Base-by-base conservation (phyloP, 805 yeast genomes). In the Maudiozyma pseudohumilis region DNA sequence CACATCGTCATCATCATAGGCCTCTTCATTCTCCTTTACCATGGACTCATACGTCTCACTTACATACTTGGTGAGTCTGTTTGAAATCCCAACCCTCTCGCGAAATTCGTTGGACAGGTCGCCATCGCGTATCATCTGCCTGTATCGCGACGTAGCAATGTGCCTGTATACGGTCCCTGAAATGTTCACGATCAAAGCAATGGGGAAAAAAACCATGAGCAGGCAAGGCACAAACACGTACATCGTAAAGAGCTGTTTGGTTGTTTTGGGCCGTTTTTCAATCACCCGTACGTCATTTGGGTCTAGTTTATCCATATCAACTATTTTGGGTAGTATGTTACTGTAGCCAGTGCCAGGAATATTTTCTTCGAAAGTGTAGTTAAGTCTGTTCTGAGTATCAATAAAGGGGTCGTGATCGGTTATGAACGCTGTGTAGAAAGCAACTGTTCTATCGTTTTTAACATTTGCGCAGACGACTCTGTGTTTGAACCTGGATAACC, bases 351-450 rank as follows among this genome's bases (percentile, higher is more conserved):
- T 24, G 15, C 41, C 46, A 1, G 62, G 62, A 12, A 60, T 40
- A 36, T 64, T 67, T 5, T 65, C 61, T 25, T 77, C 61, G 48
- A 65, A 77, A 24, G 65, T 63, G 39, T 76, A 63, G 29, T 66
- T 68, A 35, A 72, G 55, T 15, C 53, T 52, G 34, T 69, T 69
- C 69, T 73, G 70, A 34, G 61, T 61, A n/a, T 64, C 61, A 25
- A 76, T 77, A 54, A 86, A 87, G 2, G 95, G 95, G 39, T 83
- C 75, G 42, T 69, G 71, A 22, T 77, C 69, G 3, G 89, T 69
- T 40, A 89, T 80, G 56, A 68, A 87, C 0, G 94, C 69, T 0
- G 96, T 85, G 61, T 76, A 83, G 56, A 86, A 89, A 12, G 89
- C 80, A 6, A 88, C 97, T 0, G 94, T 75, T 41, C 96, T 68